A percentile compares a stretch with the other conserved stretches of the same genome.
Conservation (phyloP, 2,329 filamentous ascomycete genomes). For the Botrytis paeoniae region DNA sequence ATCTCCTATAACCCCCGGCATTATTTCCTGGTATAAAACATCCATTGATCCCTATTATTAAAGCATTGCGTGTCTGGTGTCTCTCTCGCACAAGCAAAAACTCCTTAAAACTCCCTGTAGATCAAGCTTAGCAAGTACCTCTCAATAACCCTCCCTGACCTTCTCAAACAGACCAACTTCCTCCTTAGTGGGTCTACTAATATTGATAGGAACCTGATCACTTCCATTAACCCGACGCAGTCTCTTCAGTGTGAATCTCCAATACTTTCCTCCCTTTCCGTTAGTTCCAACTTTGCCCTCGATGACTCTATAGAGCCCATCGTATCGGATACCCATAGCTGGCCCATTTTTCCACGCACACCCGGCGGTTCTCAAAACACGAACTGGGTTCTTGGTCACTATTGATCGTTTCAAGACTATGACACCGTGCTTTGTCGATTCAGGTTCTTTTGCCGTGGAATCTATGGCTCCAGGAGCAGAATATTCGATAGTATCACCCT, state of each 20-base stretch:
- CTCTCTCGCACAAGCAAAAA: neutral
- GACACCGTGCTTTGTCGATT: neutral
- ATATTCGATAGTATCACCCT: neutral
- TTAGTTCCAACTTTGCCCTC: neutral
- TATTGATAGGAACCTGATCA: neutral
- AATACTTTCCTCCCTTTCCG: neutral
- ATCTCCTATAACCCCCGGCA: neutral
- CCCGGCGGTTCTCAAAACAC: neutral
- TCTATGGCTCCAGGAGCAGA: neutral
- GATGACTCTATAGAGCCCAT: neutral
- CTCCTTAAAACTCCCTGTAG: no score
- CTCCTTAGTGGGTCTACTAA: neutral
- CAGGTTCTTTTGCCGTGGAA: neutral
- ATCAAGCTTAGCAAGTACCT: neutral
- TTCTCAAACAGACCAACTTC: neutral
- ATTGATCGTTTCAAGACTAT: neutral
- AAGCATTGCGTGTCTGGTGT: neutral
- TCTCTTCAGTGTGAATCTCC: neutral
- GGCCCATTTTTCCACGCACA: neutral
- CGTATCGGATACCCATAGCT: neutral
- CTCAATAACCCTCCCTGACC: slow-evolving; percentile 1
- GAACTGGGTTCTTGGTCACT: neutral
- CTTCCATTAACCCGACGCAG: neutral
- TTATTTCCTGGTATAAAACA: neutral
- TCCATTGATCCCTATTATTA: neutral